Base-by-base conservation (phyloP, 2,329 filamentous ascomycete genomes). In the Fusarium sterilihyphosum region DNA sequence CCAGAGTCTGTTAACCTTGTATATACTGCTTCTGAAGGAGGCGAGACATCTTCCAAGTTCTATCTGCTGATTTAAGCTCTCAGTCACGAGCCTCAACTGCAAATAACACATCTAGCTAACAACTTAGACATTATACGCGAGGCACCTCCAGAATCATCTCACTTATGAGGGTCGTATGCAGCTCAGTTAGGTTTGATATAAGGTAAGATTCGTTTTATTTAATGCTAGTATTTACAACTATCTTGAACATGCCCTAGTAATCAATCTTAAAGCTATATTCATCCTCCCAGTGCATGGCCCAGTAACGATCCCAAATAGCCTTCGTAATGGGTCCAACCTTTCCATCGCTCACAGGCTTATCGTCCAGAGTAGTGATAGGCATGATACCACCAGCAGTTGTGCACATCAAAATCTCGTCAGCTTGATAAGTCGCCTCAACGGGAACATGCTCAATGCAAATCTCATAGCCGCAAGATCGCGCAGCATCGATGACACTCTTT, bases 351-450 rank as follows among this genome's bases (percentile, higher is more conserved):
- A 88, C 78, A 0, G 81, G 80, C 59, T 81, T 71, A 0, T 83
- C 86, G 73, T 88, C 87, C 6, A 88, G 77, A 1, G 61, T 67
- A 0, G 85, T 87, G 33, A 88, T 87, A 1, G 86, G 86, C 86
- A 88, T 88, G 24, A 88, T 83, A 0, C 87, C 87, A 3, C 87
- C 87, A 0, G 87, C 86, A 20, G 87, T 88, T 0, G 86, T 88
- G 67, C 83, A 87, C 86, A 88, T 87, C 37, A 88, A 84, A 9
- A 88, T 82, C 78, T 88, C 87, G 64, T 88, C 86, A 1, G 80
- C 78, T 12, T 82, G 58, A 53, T 87, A 88, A 0, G 79, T n/a
- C 13, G 33, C 31, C 37, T 68, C 54, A 17, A 68, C 41, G 1
- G 65, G 66, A 29, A 68, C 66, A 41, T 62, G 16, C 33, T 68